Percentiles rank a stretch among this genome's conserved stretches.
Evolutionary conservation across 1,284 basidiomycete genomes (phyloP).

Genomic region (Cryptococcus sp.): DNA sequence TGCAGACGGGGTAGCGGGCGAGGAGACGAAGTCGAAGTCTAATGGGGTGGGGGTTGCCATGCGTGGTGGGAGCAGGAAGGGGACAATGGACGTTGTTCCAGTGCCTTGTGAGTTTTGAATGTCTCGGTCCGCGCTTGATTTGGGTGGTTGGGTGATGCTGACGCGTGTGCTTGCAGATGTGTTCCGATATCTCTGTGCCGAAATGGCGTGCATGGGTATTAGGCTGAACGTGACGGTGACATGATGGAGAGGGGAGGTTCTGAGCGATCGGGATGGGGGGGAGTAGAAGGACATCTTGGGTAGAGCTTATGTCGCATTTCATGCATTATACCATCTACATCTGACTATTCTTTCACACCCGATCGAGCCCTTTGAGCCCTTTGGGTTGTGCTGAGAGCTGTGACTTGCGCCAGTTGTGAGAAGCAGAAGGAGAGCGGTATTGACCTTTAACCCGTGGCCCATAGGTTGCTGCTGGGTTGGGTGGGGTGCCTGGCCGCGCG

Average conservation of each 20-base stretch:
- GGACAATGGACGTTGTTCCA: constrained; percentile 86
- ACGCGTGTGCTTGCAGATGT: constrained; percentile 55
- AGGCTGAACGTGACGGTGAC: constrained; percentile 49
- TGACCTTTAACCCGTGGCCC: no score
- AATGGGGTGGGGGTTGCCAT: constrained; percentile 26
- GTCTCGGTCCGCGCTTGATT: not conserved
- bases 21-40: constrained; percentile 29
- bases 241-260: constrained; percentile 7
- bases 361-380: no score
- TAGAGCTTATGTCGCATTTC: no score
- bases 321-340: not conserved
- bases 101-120: constrained; percentile 65
- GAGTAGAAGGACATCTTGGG: not conserved
- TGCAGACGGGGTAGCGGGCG: constrained; percentile 19
- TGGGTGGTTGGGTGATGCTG: not conserved
- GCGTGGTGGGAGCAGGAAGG: constrained; percentile 56
- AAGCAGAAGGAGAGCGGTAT: no score
- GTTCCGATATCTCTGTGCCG: constrained; percentile 65
- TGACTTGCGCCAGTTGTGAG: no score
- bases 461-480: no score
- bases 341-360: no score
- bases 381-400: no score
- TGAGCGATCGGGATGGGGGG: not conserved
- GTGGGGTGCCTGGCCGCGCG: no score
- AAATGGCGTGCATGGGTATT: constrained; percentile 60